phyloP scores from a whole-genome alignment of 1,139 yeast species.

The Suhomyces atakaporum region DNA sequence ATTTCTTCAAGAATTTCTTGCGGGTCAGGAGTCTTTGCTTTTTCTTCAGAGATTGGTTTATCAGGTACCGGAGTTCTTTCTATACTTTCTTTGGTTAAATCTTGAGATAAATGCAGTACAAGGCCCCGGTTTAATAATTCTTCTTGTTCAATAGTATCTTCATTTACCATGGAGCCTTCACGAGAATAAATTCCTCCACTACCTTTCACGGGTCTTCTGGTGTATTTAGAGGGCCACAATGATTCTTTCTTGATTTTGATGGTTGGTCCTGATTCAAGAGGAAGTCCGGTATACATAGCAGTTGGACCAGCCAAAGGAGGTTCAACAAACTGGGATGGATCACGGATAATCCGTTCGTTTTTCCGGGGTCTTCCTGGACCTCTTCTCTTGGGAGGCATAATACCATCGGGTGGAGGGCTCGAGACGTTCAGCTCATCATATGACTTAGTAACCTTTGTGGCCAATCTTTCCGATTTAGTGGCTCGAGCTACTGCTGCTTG shows the following conservation, averaged over 20 bases:
- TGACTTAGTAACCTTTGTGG: conserved; percentile 1
- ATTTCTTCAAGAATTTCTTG: conserved; percentile 2
- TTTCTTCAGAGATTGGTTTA: conserved; percentile 1
- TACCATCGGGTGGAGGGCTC: conserved; percentile 4
- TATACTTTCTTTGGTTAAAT: conserved; percentile 11
- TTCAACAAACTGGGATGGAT: conserved; percentile 44
- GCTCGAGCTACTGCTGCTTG: conserved; percentile 3
- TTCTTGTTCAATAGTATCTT: conserved; percentile 16
- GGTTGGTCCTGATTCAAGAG: conserved; percentile 64
- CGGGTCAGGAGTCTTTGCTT: conserved; percentile 1
- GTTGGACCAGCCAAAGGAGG: conserved; percentile 56
- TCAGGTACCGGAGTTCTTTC: conserved; percentile 14
- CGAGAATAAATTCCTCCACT: conserved; percentile 10
- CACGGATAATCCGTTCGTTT: conserved; percentile 9
- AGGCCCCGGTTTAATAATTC: conserved; percentile 6
- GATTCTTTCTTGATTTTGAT: conserved; percentile 54
- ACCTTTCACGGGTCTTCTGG: conserved; percentile 16
- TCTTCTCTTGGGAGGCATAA: conserved; percentile 9
- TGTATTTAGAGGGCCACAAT: conserved; percentile 39
- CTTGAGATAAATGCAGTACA: conserved; percentile 11
- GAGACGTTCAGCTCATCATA: neutral
- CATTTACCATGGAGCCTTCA: conserved; percentile 10
- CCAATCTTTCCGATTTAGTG: conserved; percentile 7
- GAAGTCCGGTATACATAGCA: conserved; percentile 64
- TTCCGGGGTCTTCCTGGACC: conserved; percentile 24